Evolutionary conservation across 2,329 filamentous ascomycete genomes (phyloP), one percentile per base, ranked within the genome.

Genomic region (Botryotinia globosa): DNA sequence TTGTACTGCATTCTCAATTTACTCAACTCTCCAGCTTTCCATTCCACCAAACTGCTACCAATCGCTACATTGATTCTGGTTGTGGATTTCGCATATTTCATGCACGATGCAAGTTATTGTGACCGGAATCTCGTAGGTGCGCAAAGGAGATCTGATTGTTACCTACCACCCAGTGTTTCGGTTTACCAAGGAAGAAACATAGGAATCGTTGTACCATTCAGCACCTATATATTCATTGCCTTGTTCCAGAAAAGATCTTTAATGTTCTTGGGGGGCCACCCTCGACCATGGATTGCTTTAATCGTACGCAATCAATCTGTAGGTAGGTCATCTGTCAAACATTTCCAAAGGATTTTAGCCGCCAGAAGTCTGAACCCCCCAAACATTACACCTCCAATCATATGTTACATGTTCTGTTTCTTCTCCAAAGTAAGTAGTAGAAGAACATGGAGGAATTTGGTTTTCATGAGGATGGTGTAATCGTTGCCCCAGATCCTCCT

Each of bases 321-420:
- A 66, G 69, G 59, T 64, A 66, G 69, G 59, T 64, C 37, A 71
- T 67, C 42, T 37, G 48, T 66, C 51, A 45, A 59, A 32, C 70
- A 48, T 32, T 56, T 39, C 45, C 22, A 25, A 29, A 54, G 45
- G 45, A 54, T 48, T 48, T n/a, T 37, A 66, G 51, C 61, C 69
- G 69, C 62, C 58, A 34, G 16, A 48, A 48, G 16, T 56, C 37
- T 59, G 61, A 66, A 56, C 32, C 48, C 48, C 56, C 37, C 37
- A 45, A 71, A 45, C 22, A 29, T 67, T 37, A 39, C 37, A 48
- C 69, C 51, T 29, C n/a, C 51, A 72, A 72, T 72, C 22, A 67
- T 34, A 45, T 66, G 12, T n/a, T 34, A 22, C 10, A 67, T n/a
- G 25, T 59, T 22, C 37, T 32, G 48, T 37, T 48, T 39, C 61